These are phyloP conservation scores for Pichia sp. DNA, from an alignment of 1,139 yeast species.

Conservation along the genomic window DNA sequence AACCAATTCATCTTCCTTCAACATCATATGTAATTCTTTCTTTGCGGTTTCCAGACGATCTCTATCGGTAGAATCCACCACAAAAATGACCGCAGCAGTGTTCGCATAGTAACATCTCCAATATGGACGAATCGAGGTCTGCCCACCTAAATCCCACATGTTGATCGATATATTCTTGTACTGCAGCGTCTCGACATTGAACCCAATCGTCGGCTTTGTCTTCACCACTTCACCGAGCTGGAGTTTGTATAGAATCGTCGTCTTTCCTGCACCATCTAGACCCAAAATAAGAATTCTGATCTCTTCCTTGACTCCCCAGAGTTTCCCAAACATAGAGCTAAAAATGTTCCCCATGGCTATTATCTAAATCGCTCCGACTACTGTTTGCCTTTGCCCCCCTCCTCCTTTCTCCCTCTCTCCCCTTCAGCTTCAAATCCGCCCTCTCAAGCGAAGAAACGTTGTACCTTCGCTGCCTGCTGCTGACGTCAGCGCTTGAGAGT, in stretches of 20 bases:
- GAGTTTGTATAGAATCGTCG: constrained; percentile 84
- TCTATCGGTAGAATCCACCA: constrained; percentile 93
- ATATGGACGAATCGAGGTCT: constrained; percentile 92
- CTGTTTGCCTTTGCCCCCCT: too few species aligned
- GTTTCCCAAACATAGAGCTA: constrained; percentile 74
- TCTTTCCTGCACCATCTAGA: constrained; percentile 96
- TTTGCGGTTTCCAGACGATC: constrained; percentile 85
- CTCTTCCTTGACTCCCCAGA: constrained; percentile 90
- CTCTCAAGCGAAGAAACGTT: too few species aligned
- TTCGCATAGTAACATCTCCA: constrained; percentile 97
- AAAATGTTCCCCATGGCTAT: constrained; percentile 68
- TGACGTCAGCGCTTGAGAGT: too few species aligned
- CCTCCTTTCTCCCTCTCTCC: too few species aligned
- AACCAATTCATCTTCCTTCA: constrained; percentile 83
- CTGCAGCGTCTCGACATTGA: constrained; percentile 88
- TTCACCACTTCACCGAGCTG: constrained; percentile 93
- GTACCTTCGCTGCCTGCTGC: too few species aligned
- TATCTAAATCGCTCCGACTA: background rate
- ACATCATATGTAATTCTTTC: constrained; percentile 85
- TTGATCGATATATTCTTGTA: constrained; percentile 88
- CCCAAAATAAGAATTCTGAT: constrained; percentile 88
- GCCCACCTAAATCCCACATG: constrained; percentile 92
- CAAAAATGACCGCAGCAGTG: constrained; percentile 93
- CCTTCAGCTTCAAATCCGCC: too few species aligned
- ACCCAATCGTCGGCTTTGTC: constrained; percentile 94